phyloP scores from a whole-genome alignment of 129 eudicot species.

The Rutidosis leptorrhynchoides region DNA sequence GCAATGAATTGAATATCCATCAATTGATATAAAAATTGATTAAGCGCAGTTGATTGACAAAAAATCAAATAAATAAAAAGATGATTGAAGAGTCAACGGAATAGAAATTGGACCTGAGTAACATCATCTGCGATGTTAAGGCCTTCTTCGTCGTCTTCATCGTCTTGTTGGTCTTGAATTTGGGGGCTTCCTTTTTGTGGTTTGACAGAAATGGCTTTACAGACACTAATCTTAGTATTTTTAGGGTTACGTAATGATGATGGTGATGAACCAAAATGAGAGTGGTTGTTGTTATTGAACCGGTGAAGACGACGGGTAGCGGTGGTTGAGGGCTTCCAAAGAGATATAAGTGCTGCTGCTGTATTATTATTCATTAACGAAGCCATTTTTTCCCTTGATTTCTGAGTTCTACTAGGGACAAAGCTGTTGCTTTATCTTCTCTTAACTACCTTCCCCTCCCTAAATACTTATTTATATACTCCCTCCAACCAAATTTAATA shows the following conservation, averaged over 20 bases:
- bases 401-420: not conserved
- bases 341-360: not conserved
- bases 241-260: constrained; percentile 1
- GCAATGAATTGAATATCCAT: not conserved
- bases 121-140: constrained; percentile 96
- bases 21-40: not conserved
- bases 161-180: constrained; percentile 9
- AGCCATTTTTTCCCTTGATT: not conserved
- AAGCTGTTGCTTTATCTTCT: not conserved
- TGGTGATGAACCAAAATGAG: not conserved
- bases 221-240: not conserved
- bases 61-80: not conserved
- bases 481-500: too few relatives aligned
- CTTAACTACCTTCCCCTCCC: not conserved
- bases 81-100: not conserved
- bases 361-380: not conserved
- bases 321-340: constrained; percentile 1
- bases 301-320: constrained; percentile 20
- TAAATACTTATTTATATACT: too few relatives aligned
- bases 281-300: constrained; percentile 19
- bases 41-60: not conserved
- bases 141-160: constrained; percentile 28
- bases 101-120: constrained; percentile 57
- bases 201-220: not conserved
- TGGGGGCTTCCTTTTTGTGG: not conserved